These are phyloP conservation scores for Nemania diffusa DNA, from an alignment of 2,329 filamentous ascomycete genomes.

Conservation along the genomic window DNA sequence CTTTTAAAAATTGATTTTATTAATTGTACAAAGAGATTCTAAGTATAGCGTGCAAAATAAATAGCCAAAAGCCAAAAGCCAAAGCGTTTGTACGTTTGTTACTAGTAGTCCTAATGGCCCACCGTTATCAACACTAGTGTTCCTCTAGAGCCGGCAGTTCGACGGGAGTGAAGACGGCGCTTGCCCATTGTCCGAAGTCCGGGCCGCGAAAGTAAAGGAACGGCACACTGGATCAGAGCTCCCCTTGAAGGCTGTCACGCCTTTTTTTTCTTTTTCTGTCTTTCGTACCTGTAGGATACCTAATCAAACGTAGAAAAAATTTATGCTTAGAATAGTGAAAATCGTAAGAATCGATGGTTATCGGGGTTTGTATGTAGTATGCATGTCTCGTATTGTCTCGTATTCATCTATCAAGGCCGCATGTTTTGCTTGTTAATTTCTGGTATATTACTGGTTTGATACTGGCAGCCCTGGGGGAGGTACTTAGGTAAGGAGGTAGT, in stretches of 20 bases:
- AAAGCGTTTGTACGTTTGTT: no score
- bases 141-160: constrained; percentile 18
- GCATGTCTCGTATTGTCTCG: no score
- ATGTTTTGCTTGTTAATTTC: no score
- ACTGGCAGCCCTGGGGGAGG: background rate
- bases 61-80: no score
- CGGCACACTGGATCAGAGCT: background rate
- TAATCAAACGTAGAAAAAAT: background rate
- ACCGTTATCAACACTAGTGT: background rate
- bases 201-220: constrained; percentile 2
- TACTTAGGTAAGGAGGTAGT: background rate
- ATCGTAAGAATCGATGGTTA: background rate
- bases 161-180: constrained; percentile 5
- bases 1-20: no score
- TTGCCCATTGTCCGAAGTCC: constrained; percentile 8
- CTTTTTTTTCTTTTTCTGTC: background rate
- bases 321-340: background rate
- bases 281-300: background rate
- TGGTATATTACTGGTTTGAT: no score
- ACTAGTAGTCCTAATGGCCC: no score
- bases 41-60: no score
- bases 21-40: no score
- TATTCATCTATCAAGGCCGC: no score
- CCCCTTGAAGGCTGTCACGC: background rate
- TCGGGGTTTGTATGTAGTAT: background rate